phyloP scores from a whole-genome alignment of 73 alveolate species.

The Paramecium biaurelia region DNA sequence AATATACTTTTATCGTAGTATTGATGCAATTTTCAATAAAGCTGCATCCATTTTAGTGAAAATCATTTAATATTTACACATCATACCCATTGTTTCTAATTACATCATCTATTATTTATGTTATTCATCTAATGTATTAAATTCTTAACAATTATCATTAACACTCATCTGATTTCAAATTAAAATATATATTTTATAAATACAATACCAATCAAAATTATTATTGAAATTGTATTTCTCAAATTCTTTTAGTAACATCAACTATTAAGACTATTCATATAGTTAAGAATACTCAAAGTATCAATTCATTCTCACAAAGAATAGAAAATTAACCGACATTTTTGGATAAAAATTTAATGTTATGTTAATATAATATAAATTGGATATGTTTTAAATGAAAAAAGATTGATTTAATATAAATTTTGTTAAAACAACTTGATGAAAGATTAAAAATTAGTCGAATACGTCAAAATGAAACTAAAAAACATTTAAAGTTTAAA shows the following conservation, averaged over 20 bases:
- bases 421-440: background rate
- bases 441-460: background rate
- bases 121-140: background rate
- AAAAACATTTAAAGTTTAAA: background rate
- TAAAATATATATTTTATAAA: background rate
- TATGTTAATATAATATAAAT: background rate
- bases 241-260: background rate
- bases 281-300: background rate
- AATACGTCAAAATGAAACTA: background rate
- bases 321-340: background rate
- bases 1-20: background rate
- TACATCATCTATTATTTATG: slow-evolving; percentile 46
- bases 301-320: background rate
- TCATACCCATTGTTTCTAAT: slow-evolving; percentile 38
- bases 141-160: background rate
- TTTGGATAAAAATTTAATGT: background rate
- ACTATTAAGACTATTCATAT: background rate
- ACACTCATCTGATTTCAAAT: background rate
- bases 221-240: background rate
- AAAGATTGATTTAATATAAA: background rate
- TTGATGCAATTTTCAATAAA: background rate
- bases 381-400: background rate
- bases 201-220: background rate
- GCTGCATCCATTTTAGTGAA: slow-evolving; percentile 51
- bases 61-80: slow-evolving; percentile 43